phyloP scores from a whole-genome alignment of 768 basidiomycete species.

The Agaricus blazei region DNA sequence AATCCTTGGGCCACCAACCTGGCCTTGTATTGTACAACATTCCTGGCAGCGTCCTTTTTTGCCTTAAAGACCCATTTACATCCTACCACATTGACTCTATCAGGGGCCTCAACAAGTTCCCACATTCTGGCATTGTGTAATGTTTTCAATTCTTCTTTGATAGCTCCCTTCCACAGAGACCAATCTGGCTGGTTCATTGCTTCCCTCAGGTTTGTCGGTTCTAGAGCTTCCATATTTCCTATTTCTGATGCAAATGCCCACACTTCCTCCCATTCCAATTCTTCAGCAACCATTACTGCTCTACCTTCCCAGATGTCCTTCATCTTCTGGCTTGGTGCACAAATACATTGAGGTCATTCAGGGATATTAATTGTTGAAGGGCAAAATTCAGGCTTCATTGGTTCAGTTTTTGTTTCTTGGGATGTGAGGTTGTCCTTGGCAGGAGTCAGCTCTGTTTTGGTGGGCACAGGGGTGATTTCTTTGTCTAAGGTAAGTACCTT shows the following conservation, averaged over 20 bases:
- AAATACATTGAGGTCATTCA: neutral
- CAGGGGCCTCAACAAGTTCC: constrained; percentile 17
- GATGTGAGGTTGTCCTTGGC: no score
- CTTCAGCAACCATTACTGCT: neutral
- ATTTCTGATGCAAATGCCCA: neutral
- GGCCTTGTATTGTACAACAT: constrained; percentile 11
- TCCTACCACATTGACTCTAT: constrained; percentile 16
- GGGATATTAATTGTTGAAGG: neutral
- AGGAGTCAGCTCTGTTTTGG: no score
- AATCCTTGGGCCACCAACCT: neutral
- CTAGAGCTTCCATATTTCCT: constrained; percentile 13
- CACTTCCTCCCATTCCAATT: neutral
- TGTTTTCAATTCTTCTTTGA: constrained; percentile 24
- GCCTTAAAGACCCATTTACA: constrained; percentile 29
- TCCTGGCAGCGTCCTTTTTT: constrained; percentile 29
- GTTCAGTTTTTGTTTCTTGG: no score
- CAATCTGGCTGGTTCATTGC: constrained; percentile 15
- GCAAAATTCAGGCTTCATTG: no score
- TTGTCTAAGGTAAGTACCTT: no score
- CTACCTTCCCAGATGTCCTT: neutral
- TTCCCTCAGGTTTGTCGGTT: constrained; percentile 13
- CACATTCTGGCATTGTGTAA: constrained; percentile 21
- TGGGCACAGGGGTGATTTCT: no score
- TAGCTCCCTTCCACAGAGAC: constrained; percentile 20
- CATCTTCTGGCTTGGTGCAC: neutral